Percentiles rank a stretch among this genome's conserved stretches.
phyloP scores from a whole-genome alignment of 192 early-diverging fungal species.

The Coemansia sp. region DNA sequence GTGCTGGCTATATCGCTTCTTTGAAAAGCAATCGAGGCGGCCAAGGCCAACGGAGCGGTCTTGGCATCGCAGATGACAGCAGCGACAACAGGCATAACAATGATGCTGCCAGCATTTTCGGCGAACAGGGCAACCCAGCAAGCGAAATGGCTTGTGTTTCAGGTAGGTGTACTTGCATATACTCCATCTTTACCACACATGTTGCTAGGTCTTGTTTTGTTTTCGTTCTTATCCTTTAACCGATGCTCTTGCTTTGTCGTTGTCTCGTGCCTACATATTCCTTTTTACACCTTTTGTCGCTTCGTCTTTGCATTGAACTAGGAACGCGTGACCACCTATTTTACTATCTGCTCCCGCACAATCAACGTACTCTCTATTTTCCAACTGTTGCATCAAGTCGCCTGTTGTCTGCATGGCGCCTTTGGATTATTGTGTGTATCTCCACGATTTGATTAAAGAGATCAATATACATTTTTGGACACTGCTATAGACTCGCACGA shows the following conservation, averaged over 20 bases:
- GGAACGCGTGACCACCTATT: conserved; percentile 3
- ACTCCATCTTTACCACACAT: not conserved
- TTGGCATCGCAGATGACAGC: conserved; percentile 13
- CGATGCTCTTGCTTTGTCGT: not conserved
- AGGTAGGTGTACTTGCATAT: not conserved
- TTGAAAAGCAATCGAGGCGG: not conserved
- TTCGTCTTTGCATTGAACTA: conserved; percentile 1
- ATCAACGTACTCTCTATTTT: not conserved
- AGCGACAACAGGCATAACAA: conserved; percentile 6
- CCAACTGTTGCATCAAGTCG: not conserved
- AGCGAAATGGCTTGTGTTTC: not conserved
- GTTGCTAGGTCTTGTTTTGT: too few relatives aligned
- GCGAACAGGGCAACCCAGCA: not conserved
- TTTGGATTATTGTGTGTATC: not conserved
- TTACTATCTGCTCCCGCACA: not conserved
- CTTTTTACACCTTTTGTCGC: conserved; percentile 2
- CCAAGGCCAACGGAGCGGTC: conserved; percentile 11
- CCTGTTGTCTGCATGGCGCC: not conserved
- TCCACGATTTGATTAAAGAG: not conserved
- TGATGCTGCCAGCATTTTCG: not conserved
- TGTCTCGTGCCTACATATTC: not conserved
- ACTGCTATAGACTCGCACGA: not conserved
- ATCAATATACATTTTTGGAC: not conserved
- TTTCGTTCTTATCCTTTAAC: not conserved
- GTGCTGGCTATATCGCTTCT: not conserved